These are phyloP conservation scores for Diplodia scrobiculata DNA, from an alignment of 2,329 filamentous ascomycete genomes.

Conservation along the genomic window DNA sequence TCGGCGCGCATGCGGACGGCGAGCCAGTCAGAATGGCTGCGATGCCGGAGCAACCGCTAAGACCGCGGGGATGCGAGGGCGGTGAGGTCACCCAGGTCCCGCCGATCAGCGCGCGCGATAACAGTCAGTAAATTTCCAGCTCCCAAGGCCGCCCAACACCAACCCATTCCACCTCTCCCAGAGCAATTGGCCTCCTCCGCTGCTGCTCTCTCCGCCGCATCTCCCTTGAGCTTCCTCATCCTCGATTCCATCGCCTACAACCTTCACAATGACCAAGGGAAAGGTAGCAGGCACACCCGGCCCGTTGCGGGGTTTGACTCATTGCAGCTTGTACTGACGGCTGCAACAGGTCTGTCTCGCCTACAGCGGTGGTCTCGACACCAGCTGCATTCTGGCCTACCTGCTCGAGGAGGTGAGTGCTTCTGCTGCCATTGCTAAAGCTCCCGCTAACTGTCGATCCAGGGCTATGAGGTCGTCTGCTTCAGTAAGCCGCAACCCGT, in stretches of 20 bases:
- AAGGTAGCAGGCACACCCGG: slow-evolving; percentile 17
- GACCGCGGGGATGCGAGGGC: slow-evolving; percentile 18
- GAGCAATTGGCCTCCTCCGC: slow-evolving; percentile 20
- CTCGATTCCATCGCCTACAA: not conserved
- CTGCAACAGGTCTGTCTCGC: slow-evolving; percentile 28
- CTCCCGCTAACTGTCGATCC: slow-evolving; percentile 47
- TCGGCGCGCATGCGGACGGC: slow-evolving; percentile 11
- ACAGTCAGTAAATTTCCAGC: slow-evolving; percentile 28
- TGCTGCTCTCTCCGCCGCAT: slow-evolving; percentile 4
- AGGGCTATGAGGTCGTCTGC: slow-evolving; percentile 65
- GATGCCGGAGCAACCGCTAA: slow-evolving; percentile 14
- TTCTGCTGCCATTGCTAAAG: slow-evolving; percentile 31
- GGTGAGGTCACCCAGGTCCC: slow-evolving; percentile 27
- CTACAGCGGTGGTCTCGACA: slow-evolving; percentile 58
- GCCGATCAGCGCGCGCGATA: slow-evolving; percentile 26
- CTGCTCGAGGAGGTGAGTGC: slow-evolving; percentile 33
- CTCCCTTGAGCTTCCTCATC: not conserved
- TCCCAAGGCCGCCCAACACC: slow-evolving; percentile 22
- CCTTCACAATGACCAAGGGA: slow-evolving; percentile 28
- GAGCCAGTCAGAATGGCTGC: slow-evolving; percentile 22
- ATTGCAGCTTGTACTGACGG: slow-evolving; percentile 24
- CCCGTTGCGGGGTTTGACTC: slow-evolving; percentile 18
- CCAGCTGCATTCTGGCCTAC: slow-evolving; percentile 58
- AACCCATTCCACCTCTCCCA: not conserved
- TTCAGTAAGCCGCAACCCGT: slow-evolving; percentile 57